Evolutionary conservation across 2,329 filamentous ascomycete genomes (phyloP).

Genomic region (Leptodontidium sp.): DNA sequence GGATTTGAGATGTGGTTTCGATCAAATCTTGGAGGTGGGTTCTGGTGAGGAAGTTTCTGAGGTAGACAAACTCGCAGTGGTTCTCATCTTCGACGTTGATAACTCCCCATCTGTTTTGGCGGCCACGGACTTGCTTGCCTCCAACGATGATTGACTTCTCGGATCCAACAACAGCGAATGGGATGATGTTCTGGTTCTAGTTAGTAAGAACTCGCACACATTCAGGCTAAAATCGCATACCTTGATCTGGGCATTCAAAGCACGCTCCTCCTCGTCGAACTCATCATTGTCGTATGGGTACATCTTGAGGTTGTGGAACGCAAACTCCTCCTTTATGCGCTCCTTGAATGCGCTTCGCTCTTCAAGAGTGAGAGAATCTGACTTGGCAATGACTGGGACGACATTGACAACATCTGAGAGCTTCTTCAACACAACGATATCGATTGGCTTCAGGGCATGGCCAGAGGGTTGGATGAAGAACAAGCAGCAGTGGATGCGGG

Average conservation of each 20-base stretch:
- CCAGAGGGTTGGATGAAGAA: slow-evolving; percentile 99
- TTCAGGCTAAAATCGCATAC: slow-evolving; percentile 56
- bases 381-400: slow-evolving; percentile 98
- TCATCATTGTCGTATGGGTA: slow-evolving; percentile 99
- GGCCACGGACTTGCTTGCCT: slow-evolving; percentile 95
- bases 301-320: slow-evolving; percentile 99
- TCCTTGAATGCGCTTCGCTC: slow-evolving; percentile 98
- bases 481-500: slow-evolving; percentile 97
- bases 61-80: slow-evolving; percentile 99
- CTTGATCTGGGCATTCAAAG: slow-evolving; percentile 96
- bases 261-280: slow-evolving; percentile 95
- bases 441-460: slow-evolving; percentile 98
- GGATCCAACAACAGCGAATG: slow-evolving; percentile 96
- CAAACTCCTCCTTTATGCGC: slow-evolving; percentile 99
- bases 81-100: slow-evolving; percentile 99
- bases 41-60: slow-evolving; percentile 97
- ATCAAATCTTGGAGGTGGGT: slow-evolving; percentile 99
- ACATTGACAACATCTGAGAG: slow-evolving; percentile 99
- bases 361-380: slow-evolving; percentile 93
- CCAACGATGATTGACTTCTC: slow-evolving; percentile 98
- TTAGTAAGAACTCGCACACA: slow-evolving; percentile 46
- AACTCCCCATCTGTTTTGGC: slow-evolving; percentile 98
- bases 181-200: slow-evolving; percentile 78
- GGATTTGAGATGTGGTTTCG: slow-evolving; percentile 98
- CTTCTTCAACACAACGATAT: slow-evolving; percentile 99